Evolutionary conservation across 441 rosid genomes (phyloP).

Genomic region (Caryocar brasiliense): DNA sequence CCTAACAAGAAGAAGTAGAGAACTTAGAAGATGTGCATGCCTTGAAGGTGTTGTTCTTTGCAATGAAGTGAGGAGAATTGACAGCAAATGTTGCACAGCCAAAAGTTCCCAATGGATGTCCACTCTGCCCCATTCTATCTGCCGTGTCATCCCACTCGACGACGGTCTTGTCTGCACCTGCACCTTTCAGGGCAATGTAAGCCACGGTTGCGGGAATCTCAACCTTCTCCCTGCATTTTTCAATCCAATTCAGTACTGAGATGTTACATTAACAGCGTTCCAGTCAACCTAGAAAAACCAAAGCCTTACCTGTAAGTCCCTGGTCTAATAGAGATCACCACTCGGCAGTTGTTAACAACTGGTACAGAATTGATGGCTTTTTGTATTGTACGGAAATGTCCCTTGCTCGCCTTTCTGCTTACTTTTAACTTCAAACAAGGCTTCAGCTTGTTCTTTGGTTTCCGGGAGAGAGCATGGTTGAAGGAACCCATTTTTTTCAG

Average conservation of each 20-base stretch:
- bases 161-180: slow-evolving; percentile 25
- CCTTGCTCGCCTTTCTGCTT: slow-evolving; percentile 11
- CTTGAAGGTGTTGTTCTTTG: slow-evolving; percentile 40
- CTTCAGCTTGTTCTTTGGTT: slow-evolving; percentile 24
- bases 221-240: slow-evolving; percentile 34
- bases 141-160: slow-evolving; percentile 48
- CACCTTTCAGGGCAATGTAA: slow-evolving; percentile 34
- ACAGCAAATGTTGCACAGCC: slow-evolving; percentile 50
- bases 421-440: slow-evolving; percentile 30
- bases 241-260: background rate
- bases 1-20: no score
- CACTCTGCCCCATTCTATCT: slow-evolving; percentile 20
- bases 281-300: no score
- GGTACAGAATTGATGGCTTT: slow-evolving; percentile 31
- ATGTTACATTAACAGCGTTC: no score
- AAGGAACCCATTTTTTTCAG: slow-evolving; percentile 16
- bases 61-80: slow-evolving; percentile 49
- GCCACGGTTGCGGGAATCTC: slow-evolving; percentile 41
- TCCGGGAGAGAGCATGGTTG: slow-evolving; percentile 19
- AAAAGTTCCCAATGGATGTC: slow-evolving; percentile 33
- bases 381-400: slow-evolving; percentile 18
- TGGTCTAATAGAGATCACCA: slow-evolving; percentile 20
- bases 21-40: slow-evolving; percentile 2
- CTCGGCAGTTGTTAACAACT: slow-evolving; percentile 25
- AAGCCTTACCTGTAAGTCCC: slow-evolving; percentile 34